Evolutionary conservation across 495 filamentous ascomycete genomes (phyloP).

Genomic region (Paragyromitra xinjiangensis): DNA sequence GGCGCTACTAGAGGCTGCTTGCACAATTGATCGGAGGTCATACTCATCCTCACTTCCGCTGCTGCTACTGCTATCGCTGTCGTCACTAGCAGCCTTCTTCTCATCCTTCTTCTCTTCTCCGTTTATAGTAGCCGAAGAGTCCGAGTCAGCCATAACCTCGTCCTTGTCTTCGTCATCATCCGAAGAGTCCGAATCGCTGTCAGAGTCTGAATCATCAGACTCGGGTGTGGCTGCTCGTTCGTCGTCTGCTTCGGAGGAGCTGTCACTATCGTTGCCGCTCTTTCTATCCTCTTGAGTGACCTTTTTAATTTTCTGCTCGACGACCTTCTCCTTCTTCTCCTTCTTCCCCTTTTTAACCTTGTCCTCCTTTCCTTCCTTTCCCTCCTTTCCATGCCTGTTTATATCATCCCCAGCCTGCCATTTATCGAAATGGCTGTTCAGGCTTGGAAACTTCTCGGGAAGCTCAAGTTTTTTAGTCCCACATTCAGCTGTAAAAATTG

Average conservation of each 20-base stretch:
- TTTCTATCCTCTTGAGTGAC: background rate
- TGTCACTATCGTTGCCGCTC: slow-evolving; percentile 32
- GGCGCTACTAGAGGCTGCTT: background rate
- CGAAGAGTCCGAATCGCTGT: slow-evolving; percentile 22
- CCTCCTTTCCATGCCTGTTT: slow-evolving; percentile 6
- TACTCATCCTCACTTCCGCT: slow-evolving; percentile 39
- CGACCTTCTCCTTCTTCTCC: slow-evolving; percentile 66
- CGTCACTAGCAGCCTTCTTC: slow-evolving; percentile 6
- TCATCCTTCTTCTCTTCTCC: slow-evolving; percentile 37
- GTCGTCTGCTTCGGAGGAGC: slow-evolving; percentile 52
- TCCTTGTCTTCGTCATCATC: slow-evolving; percentile 19
- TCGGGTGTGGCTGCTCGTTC: slow-evolving; percentile 43
- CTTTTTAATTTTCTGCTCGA: slow-evolving; percentile 67
- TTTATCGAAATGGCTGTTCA: slow-evolving; percentile 45
- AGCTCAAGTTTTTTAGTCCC: slow-evolving; percentile 40
- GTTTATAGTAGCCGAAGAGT: slow-evolving; percentile 43
- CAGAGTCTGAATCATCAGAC: slow-evolving; percentile 43
- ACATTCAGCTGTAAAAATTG: slow-evolving; percentile 48
- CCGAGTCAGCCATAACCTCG: slow-evolving; percentile 26
- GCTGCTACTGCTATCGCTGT: slow-evolving; percentile 7
- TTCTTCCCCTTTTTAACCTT: slow-evolving; percentile 61
- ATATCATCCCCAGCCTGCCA: slow-evolving; percentile 34
- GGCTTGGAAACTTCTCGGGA: slow-evolving; percentile 25
- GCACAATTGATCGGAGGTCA: background rate
- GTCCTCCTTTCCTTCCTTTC: slow-evolving; percentile 57